Evolutionary conservation across 495 filamentous ascomycete species (phyloP).

Genomic region (Echria macrotheca): DNA sequence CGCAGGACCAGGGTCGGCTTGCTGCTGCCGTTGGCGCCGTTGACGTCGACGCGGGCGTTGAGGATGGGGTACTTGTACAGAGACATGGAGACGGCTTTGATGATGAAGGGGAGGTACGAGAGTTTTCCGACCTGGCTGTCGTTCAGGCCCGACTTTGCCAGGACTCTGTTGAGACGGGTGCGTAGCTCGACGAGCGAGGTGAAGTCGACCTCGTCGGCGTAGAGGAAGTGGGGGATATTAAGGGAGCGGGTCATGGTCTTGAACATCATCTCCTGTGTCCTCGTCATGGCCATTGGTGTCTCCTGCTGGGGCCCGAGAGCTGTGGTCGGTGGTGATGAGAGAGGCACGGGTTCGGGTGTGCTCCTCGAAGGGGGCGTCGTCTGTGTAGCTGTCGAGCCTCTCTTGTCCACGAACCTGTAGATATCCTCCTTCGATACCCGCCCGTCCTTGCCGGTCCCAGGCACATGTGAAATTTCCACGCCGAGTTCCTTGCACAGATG

Average conservation of each 20-base stretch:
- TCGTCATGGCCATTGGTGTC: constrained; percentile 58
- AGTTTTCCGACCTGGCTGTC: constrained; percentile 51
- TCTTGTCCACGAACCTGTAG: constrained; percentile 55
- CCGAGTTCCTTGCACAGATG: constrained; percentile 73
- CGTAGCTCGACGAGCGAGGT: constrained; percentile 65
- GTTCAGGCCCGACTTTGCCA: constrained; percentile 38
- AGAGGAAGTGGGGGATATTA: constrained; percentile 88
- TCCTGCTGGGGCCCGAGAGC: constrained; percentile 54
- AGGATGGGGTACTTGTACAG: constrained; percentile 76
- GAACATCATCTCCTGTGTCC: constrained; percentile 90
- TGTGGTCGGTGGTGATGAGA: constrained; percentile 11
- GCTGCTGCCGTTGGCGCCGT: constrained; percentile 37
- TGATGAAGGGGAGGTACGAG: constrained; percentile 86
- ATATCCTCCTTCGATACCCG: constrained; percentile 92
- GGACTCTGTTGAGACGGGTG: constrained; percentile 56
- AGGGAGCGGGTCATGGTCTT: constrained; percentile 95
- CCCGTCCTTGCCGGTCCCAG: constrained; percentile 87
- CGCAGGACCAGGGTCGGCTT: constrained; percentile 71
- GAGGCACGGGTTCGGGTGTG: constrained; percentile 7
- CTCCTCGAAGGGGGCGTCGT: neutral
- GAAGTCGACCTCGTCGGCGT: constrained; percentile 79
- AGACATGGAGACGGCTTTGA: constrained; percentile 88
- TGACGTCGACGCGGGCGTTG: constrained; percentile 73
- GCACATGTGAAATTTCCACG: constrained; percentile 68
- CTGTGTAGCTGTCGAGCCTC: constrained; percentile 24